Conservation (phyloP, 108 stramenopile species). For the Hondaea fermentalgiana region DNA sequence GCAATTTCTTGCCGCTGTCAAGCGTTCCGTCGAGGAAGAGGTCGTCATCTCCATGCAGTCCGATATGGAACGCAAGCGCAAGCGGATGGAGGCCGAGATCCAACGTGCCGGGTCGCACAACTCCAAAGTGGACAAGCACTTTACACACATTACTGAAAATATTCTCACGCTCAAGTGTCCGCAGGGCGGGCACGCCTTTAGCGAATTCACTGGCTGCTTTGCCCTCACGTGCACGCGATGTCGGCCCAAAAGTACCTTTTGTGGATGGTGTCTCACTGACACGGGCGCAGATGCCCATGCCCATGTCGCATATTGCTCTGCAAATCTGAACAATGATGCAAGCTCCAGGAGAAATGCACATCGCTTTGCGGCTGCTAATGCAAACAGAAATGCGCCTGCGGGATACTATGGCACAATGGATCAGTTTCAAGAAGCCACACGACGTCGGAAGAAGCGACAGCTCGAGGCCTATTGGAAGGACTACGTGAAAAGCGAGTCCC, state of each 20-base stretch:
- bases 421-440: not conserved
- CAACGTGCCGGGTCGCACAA: not conserved
- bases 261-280: slow-evolving; percentile 14
- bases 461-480: not conserved
- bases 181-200: not conserved
- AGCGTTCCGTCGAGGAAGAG: not conserved
- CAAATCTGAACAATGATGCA: not conserved
- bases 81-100: not conserved
- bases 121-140: not conserved
- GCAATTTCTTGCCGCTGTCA: not conserved
- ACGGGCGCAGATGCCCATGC: not conserved
- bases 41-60: not conserved
- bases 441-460: not conserved
- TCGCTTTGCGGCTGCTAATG: not conserved
- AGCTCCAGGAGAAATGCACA: not conserved
- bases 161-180: not conserved
- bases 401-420: not conserved
- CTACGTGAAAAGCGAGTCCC: not conserved
- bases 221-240: not conserved
- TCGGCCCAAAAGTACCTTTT: not conserved
- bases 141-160: not conserved
- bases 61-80: not conserved
- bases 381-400: not conserved
- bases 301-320: not conserved
- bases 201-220: not conserved